Conservation (phyloP, 2,329 filamentous ascomycete genomes). For the Teratosphaeria pseudoeucalypti region DNA sequence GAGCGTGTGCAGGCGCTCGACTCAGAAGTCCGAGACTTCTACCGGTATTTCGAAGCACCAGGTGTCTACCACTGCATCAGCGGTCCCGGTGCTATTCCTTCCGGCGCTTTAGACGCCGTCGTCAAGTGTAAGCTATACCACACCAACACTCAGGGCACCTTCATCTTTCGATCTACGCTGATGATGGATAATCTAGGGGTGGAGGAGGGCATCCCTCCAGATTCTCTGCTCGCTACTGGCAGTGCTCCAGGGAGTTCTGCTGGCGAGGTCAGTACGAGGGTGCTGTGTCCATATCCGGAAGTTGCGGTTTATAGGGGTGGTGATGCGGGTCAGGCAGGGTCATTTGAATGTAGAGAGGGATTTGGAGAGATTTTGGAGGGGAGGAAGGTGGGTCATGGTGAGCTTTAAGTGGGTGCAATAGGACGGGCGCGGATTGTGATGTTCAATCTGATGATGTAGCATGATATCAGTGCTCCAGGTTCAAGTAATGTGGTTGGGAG, state of each 20-base stretch:
- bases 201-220: constrained; percentile 19
- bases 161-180: background rate
- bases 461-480: too few species aligned
- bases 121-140: constrained; percentile 7
- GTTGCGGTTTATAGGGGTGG: constrained; percentile 12
- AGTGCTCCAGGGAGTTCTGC: background rate
- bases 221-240: constrained; percentile 9
- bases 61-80: constrained; percentile 30
- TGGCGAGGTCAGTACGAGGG: background rate
- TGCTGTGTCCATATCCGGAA: constrained; percentile 13
- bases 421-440: too few species aligned
- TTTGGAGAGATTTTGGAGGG: constrained; percentile 3
- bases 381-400: background rate
- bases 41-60: constrained; percentile 30
- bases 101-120: constrained; percentile 9
- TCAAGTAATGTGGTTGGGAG: too few species aligned
- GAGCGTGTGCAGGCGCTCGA: constrained; percentile 21
- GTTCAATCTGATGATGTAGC: too few species aligned
- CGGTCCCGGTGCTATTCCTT: constrained; percentile 20
- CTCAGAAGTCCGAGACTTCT: constrained; percentile 23
- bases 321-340: constrained; percentile 6
- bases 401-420: background rate
- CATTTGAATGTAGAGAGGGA: constrained; percentile 12
- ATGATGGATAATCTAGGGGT: constrained; percentile 13
- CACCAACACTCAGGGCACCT: too few species aligned